Evolutionary conservation across 306 rosid species (phyloP), one percentile per base, ranked within the genome.

Genomic region (Trichosanthes cucumerina): DNA sequence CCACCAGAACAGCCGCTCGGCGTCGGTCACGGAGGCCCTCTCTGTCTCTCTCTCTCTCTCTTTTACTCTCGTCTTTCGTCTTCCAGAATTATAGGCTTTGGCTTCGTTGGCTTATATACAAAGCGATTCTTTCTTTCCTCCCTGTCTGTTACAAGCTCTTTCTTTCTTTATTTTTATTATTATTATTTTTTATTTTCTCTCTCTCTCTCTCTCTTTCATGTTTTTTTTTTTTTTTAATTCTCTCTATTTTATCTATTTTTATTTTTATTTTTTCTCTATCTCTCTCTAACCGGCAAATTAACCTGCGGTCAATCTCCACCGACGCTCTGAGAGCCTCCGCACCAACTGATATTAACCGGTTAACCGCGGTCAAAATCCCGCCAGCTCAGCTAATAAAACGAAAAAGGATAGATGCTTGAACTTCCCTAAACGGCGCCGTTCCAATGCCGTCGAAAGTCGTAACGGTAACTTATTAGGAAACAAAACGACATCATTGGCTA

Each of bases 21-120:
- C 52, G 56, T 54, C 65, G 64, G 23, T 6, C 23, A 28, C 77
- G 38, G 52, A 26, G 66, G 34, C 26, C 60, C 79, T 75, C 81
- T 66, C 54, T 58, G 79, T 53, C 77, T 76, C 77, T 16, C 10
- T 70, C 43, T 28, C 34, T 49, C 50, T 75, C 19, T 43, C 10
- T 28, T n/a, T 58, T 28, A 26, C 50, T 19, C 75, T 76, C 80
- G 36, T 26, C 74, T 59, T 80, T 70, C 83, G 46, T 31, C 46
- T 80, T 75, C 74, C 50, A 81, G 74, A 84, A 87, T 81, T 64
- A 81, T 76, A 70, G 75, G 82, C 59, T 57, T 82, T 1, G n/a
- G 59, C 83, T 83, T 85, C 81, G 81, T 56, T 88, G 90, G 89
- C 89, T 88, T 90, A 87, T 89, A 89, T 88, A 89, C 80, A 65